Evolutionary conservation across 1,284 basidiomycete species (phyloP), one percentile per base, ranked within the genome.

Genomic region (Vanrija humicola): DNA sequence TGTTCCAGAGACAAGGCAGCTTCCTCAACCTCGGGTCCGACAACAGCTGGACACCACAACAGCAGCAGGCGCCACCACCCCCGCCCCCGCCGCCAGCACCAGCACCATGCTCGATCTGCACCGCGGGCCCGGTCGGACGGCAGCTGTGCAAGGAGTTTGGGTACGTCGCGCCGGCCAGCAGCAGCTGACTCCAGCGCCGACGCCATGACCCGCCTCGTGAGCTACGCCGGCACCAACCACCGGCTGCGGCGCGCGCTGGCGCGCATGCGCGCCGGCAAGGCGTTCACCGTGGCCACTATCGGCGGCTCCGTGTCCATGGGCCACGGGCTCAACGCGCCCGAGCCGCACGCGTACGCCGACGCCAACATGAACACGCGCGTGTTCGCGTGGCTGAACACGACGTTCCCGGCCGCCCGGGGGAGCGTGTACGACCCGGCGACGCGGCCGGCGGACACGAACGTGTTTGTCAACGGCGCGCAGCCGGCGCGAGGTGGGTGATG

Each of bases 251-350:
- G 65, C 4, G 47, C 52, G 6, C 56, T 68, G 3, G 59, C 53
- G n/a, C 63, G 60, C 56, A 62, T 66, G 51, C 52, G 57, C 40
- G 19, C 34, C 9, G 67, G 67, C 14, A 38, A 67, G 40, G 54
- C 61, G 12, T 67, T 64, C 55, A 63, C 55, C 6, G 40, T 68
- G 12, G 67, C 50, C n/a, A 51, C 61, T 6, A 48, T 68, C 19
- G 67, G 67, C 38, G 63, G 66, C 25, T 63, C 65, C 59, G 68
- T 73, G 5, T 72, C 72, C 2, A 56, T 58, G 25, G 71, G 70
- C 14, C 63, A 65, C 40, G 67, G 68, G n/a, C 49, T 70, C 10
- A 45, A 51, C 21, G 19, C 6, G 3, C 26, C 16, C 26, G 48
- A 47, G 12, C 51, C 50, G 3, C 53, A 60, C 21, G 55, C 55